Conservation (phyloP, 805 yeast genomes). For the Diddensiella santjacobensis region DNA sequence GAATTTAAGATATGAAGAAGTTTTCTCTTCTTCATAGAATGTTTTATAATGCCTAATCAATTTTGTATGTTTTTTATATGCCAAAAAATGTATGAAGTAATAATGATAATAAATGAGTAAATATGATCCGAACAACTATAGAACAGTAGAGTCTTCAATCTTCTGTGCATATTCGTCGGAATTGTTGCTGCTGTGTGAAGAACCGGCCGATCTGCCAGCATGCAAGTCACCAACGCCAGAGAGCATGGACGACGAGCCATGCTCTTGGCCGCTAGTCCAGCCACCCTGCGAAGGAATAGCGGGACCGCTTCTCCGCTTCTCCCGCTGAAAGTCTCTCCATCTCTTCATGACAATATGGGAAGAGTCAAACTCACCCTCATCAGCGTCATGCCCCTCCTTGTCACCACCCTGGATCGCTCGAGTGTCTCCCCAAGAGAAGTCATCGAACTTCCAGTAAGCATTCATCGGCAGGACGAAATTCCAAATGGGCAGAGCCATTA, state of each 20-base stretch:
- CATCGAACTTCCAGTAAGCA: slow-evolving; percentile 94
- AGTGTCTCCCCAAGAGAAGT: slow-evolving; percentile 96
- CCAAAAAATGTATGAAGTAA: no score
- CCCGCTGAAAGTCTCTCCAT: slow-evolving; percentile 91
- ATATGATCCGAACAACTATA: no score
- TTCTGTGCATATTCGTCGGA: background rate
- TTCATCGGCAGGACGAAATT: slow-evolving; percentile 81
- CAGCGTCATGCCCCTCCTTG: slow-evolving; percentile 62
- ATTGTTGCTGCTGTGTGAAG: background rate
- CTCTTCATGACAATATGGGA: slow-evolving; percentile 83
- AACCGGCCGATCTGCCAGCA: slow-evolving; percentile 2
- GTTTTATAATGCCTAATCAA: background rate
- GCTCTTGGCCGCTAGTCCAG: slow-evolving; percentile 14
- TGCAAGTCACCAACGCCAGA: slow-evolving; percentile 4
- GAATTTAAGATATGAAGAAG: slow-evolving; percentile 1
- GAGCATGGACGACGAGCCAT: background rate
- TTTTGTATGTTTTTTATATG: slow-evolving; percentile 3
- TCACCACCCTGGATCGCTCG: slow-evolving; percentile 68
- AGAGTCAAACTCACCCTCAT: slow-evolving; percentile 85
- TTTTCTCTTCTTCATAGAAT: background rate
- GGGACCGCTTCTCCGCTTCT: slow-evolving; percentile 47
- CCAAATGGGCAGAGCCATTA: slow-evolving; percentile 86
- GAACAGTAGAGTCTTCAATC: slow-evolving; percentile 3
- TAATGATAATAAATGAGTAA: no score
- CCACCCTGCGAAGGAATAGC: slow-evolving; percentile 12